Percentiles rank a stretch among this genome's conserved stretches.
These are phyloP conservation scores for Trematosphaeria pertusa DNA, from an alignment of 2,329 filamentous ascomycete genomes.

Conservation along the genomic window DNA sequence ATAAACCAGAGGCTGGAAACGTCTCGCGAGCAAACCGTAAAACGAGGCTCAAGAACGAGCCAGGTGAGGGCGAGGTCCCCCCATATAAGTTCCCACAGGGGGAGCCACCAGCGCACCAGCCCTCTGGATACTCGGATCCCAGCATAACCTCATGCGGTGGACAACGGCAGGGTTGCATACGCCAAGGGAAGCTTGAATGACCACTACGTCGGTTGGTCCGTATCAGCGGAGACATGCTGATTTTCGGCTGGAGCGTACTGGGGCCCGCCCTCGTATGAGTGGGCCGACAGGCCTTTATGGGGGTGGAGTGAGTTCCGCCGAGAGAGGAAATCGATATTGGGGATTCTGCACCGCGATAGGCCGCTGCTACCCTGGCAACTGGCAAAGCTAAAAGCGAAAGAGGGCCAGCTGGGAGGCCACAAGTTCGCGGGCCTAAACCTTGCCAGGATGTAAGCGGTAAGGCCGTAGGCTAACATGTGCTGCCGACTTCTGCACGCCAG, in stretches of 20 bases:
- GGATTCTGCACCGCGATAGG: slow-evolving; percentile 16
- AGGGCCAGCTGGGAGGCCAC: slow-evolving; percentile 15
- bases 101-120: slow-evolving; percentile 29
- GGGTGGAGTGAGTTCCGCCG: slow-evolving; percentile 21
- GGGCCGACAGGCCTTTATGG: slow-evolving; percentile 16
- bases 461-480: slow-evolving; percentile 5
- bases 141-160: slow-evolving; percentile 20
- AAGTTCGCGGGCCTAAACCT: slow-evolving; percentile 18
- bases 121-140: slow-evolving; percentile 22
- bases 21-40: slow-evolving; percentile 18
- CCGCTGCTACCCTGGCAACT: slow-evolving; percentile 23
- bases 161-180: slow-evolving; percentile 38
- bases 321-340: slow-evolving; percentile 22
- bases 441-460: slow-evolving; percentile 26
- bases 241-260: slow-evolving; percentile 6
- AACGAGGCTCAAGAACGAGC: slow-evolving; percentile 19
- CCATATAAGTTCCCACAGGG: slow-evolving; percentile 31
- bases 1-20: slow-evolving; percentile 21
- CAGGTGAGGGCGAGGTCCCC: slow-evolving; percentile 24
- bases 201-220: slow-evolving; percentile 19
- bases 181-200: slow-evolving; percentile 32
- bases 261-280: slow-evolving; percentile 25
- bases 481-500: background rate
- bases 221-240: slow-evolving; percentile 16
- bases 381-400: slow-evolving; percentile 9